phyloP scores from a whole-genome alignment of 176 grass and related monocot genomes.

The Panicum miliaceum region DNA sequence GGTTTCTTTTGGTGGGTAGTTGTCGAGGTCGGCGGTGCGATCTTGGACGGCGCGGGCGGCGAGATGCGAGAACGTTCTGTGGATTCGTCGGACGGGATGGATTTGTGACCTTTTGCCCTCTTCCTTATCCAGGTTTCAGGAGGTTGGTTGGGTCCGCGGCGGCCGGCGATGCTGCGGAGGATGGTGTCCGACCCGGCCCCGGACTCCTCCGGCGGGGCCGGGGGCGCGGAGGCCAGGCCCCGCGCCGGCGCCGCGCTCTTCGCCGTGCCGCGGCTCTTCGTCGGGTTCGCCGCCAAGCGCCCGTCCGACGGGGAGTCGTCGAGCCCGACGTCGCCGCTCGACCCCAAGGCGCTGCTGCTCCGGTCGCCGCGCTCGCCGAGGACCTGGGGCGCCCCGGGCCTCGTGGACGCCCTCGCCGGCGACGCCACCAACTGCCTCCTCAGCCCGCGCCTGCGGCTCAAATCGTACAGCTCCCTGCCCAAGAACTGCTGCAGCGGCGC shows the following conservation, averaged over 20 bases:
- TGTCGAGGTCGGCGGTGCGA: neutral
- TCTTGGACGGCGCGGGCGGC: neutral
- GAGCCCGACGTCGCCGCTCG: conserved; percentile 85
- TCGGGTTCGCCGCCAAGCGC: conserved; percentile 66
- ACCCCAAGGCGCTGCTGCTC: conserved; percentile 68
- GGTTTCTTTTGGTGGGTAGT: neutral
- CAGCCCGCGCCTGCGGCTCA: conserved; percentile 53
- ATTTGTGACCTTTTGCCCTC: conserved; percentile 2
- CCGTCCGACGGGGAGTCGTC: conserved; percentile 61
- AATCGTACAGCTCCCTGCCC: conserved; percentile 48
- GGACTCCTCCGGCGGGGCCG: conserved; percentile 14
- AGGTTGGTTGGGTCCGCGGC: neutral
- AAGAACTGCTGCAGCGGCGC: conserved; percentile 56
- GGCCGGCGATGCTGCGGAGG: conserved; percentile 60
- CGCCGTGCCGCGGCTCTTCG: conserved; percentile 69
- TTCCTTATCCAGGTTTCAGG: conserved; percentile 44
- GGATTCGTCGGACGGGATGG: conserved; percentile 1
- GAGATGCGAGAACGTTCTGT: neutral
- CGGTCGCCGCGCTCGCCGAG: conserved; percentile 60
- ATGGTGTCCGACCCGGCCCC: conserved; percentile 56
- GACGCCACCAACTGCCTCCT: conserved; percentile 49
- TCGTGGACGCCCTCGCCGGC: conserved; percentile 63
- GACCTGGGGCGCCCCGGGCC: conserved; percentile 74
- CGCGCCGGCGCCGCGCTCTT: conserved; percentile 63
- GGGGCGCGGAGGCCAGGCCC: conserved; percentile 38